Evolutionary conservation across 163 green algal species (phyloP).

Genomic region (Trebouxiophyceae sp.): DNA sequence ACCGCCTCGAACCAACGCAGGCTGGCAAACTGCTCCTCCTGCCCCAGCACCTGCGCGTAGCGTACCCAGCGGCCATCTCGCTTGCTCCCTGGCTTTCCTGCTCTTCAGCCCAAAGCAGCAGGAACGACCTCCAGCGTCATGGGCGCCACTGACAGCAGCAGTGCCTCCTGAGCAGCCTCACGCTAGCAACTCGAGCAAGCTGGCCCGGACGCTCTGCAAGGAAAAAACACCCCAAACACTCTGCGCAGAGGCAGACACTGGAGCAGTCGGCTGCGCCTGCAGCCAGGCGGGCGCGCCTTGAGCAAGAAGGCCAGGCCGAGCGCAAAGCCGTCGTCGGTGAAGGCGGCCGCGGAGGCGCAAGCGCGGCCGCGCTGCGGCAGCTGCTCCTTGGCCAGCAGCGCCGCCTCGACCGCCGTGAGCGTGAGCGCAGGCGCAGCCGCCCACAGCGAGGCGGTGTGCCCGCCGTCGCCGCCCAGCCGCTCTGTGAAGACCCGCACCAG

Average conservation of each 20-base stretch:
- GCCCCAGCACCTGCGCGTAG: constrained; percentile 6
- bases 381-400: constrained; percentile 12
- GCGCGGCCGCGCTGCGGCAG: neutral
- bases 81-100: neutral
- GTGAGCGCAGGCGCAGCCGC: constrained; percentile 7
- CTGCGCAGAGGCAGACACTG: too few relatives aligned
- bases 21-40: constrained; percentile 6
- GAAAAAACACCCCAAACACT: too few relatives aligned
- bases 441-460: constrained; percentile 1
- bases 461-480: neutral
- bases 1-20: constrained; percentile 11
- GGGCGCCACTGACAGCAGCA: neutral
- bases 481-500: constrained; percentile 6
- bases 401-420: constrained; percentile 6
- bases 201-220: too few relatives aligned
- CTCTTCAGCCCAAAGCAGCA: too few relatives aligned
- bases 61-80: neutral
- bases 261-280: too few relatives aligned
- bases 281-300: neutral
- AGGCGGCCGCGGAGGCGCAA: neutral
- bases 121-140: neutral
- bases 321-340: constrained; percentile 17
- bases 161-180: too few relatives aligned
- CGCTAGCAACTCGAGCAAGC: too few relatives aligned
- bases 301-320: constrained; percentile 14